Evolutionary conservation across 78 protist species (phyloP).

Genomic region (Salpingoeca rosetta): DNA sequence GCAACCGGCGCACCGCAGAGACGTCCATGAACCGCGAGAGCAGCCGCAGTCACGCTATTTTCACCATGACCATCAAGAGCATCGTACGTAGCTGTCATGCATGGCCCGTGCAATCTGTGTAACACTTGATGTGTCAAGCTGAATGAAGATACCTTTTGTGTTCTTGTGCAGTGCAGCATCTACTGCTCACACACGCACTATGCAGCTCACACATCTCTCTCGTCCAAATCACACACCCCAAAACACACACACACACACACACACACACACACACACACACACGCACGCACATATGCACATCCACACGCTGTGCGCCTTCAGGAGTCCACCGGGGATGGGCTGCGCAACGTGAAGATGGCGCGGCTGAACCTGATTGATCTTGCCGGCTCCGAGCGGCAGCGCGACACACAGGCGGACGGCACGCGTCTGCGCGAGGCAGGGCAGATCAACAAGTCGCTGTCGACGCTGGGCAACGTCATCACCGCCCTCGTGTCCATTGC

Average conservation of each 20-base stretch:
- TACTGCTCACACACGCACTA: too few relatives aligned
- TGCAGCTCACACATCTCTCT: too few relatives aligned
- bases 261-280: too few relatives aligned
- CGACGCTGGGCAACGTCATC: constrained; percentile 8
- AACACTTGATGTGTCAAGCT: too few relatives aligned
- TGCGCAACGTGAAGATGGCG: neutral
- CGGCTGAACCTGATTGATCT: constrained; percentile 18
- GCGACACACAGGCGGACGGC: constrained; percentile 25
- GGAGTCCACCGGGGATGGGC: neutral
- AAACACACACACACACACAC: neutral
- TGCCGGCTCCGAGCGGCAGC: constrained; percentile 21
- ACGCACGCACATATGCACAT: too few relatives aligned
- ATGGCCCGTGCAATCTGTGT: too few relatives aligned
- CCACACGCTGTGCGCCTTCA: too few relatives aligned
- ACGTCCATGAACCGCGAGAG: constrained; percentile 28
- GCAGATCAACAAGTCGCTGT: constrained; percentile 27
- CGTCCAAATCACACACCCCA: neutral
- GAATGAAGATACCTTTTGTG: too few relatives aligned
- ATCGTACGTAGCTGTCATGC: neutral
- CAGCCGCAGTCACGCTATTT: constrained; percentile 37
- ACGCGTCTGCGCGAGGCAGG: constrained; percentile 29
- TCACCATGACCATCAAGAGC: constrained; percentile 11
- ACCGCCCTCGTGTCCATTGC: neutral
- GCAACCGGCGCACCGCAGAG: constrained; percentile 3
- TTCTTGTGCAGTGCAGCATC: too few relatives aligned